Conservation (phyloP, 164 flowering plant genomes). For the Nymphaea thermarum region DNA sequence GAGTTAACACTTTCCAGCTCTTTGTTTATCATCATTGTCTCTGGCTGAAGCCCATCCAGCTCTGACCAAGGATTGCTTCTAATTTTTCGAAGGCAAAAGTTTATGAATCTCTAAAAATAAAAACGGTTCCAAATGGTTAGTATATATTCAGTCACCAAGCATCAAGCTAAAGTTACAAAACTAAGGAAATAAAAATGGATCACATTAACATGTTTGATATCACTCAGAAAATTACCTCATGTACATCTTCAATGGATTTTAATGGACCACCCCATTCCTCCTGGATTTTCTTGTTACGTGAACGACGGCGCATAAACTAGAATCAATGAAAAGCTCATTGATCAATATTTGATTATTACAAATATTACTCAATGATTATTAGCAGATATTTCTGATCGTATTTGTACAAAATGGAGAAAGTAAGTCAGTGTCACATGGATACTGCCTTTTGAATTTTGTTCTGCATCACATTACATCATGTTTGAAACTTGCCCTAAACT, state of each 20-base stretch:
- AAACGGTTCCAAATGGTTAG: neutral
- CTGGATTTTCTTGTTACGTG: slow-evolving; percentile 70
- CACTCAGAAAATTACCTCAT: slow-evolving; percentile 34
- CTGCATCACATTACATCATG: too few species aligned
- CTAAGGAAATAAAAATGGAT: too few species aligned
- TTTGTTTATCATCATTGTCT: slow-evolving; percentile 80
- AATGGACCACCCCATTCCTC: slow-evolving; percentile 89
- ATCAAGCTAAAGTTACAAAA: too few species aligned
- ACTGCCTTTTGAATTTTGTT: too few species aligned
- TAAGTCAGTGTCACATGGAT: too few species aligned
- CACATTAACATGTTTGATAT: too few species aligned
- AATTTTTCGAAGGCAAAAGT: slow-evolving; percentile 62
- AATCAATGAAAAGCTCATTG: neutral
- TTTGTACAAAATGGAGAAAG: too few species aligned
- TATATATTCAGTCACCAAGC: too few species aligned
- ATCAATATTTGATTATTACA: too few species aligned
- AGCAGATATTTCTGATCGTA: too few species aligned
- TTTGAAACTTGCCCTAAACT: too few species aligned
- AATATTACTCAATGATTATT: too few species aligned
- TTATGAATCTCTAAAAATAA: slow-evolving; percentile 47
- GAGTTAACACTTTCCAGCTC: slow-evolving; percentile 50
- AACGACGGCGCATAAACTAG: slow-evolving; percentile 87
- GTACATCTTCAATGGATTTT: slow-evolving; percentile 58
- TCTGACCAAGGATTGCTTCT: slow-evolving; percentile 92
- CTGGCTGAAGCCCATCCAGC: slow-evolving; percentile 91